Evolutionary conservation across 2,329 filamentous ascomycete genomes (phyloP).

Genomic region (Trichoderma atroviride): DNA sequence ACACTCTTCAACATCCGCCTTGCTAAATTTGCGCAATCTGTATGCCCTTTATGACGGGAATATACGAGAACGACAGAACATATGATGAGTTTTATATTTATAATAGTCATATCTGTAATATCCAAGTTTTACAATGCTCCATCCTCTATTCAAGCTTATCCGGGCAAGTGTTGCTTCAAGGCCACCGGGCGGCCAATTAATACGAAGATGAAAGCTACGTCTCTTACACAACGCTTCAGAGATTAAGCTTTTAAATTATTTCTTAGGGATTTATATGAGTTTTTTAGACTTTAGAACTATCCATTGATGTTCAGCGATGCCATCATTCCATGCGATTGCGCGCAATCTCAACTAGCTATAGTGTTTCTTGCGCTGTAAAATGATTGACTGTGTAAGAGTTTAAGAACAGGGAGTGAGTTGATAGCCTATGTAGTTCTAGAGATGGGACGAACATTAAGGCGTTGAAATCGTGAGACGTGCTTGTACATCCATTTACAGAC

Average conservation of each 20-base stretch:
- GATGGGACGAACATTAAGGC: background rate
- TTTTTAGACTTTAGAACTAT: background rate
- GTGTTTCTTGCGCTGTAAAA: background rate
- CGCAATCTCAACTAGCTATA: background rate
- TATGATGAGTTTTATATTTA: background rate
- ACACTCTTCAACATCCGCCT: background rate
- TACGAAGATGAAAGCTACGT: background rate
- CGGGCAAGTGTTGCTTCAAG: background rate
- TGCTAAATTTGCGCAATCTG: background rate
- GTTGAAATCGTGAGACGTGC: background rate
- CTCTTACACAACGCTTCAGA: background rate
- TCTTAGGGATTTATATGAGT: background rate
- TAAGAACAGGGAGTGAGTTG: no score
- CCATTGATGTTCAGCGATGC: background rate
- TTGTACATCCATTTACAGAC: background rate
- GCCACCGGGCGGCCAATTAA: background rate
- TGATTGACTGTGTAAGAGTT: background rate
- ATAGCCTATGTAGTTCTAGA: background rate
- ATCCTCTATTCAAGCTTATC: background rate
- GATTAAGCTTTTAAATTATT: fast-evolving
- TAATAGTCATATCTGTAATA: background rate
- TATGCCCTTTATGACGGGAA: background rate
- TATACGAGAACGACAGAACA: background rate
- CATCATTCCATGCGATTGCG: background rate
- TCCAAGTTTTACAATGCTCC: background rate